Evolutionary conservation across 306 rosid genomes (phyloP).

Genomic region (Cucurbita maxima): DNA sequence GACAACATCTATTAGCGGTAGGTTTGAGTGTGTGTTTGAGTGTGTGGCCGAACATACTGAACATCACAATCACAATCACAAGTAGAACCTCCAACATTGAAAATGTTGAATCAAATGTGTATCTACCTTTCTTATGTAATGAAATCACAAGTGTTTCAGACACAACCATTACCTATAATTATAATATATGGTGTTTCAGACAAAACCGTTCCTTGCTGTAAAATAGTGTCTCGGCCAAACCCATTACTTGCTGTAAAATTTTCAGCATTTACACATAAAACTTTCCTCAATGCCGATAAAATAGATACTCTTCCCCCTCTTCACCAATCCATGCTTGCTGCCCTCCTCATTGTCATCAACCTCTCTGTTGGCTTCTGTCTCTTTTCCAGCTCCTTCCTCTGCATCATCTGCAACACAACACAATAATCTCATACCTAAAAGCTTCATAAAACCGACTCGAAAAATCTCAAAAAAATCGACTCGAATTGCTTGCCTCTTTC

Average conservation of each 20-base stretch:
- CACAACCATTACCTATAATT: neutral
- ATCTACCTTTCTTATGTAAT: neutral
- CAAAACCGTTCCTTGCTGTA: neutral
- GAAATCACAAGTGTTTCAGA: neutral
- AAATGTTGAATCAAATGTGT: neutral
- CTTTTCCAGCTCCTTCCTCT: slow-evolving; percentile 21
- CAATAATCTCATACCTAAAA: neutral
- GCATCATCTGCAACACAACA: slow-evolving; percentile 12
- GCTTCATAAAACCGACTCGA: neutral
- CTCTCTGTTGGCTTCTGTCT: slow-evolving; percentile 28
- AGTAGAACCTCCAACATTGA: neutral
- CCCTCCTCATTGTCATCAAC: slow-evolving; percentile 35
- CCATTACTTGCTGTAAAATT: neutral
- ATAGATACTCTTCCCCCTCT: neutral
- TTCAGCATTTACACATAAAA: neutral
- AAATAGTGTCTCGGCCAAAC: neutral
- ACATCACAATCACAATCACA: too few species aligned
- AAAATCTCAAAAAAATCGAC: neutral
- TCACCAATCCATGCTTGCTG: slow-evolving; percentile 38
- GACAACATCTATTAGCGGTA: too few species aligned
- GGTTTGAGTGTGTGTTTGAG: too few species aligned
- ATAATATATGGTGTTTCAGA: neutral
- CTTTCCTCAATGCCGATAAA: neutral
- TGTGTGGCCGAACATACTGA: too few species aligned
- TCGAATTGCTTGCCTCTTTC: slow-evolving; percentile 24